Evolutionary conservation across 768 basidiomycete genomes (phyloP).

Genomic region (Lentinula boryana): DNA sequence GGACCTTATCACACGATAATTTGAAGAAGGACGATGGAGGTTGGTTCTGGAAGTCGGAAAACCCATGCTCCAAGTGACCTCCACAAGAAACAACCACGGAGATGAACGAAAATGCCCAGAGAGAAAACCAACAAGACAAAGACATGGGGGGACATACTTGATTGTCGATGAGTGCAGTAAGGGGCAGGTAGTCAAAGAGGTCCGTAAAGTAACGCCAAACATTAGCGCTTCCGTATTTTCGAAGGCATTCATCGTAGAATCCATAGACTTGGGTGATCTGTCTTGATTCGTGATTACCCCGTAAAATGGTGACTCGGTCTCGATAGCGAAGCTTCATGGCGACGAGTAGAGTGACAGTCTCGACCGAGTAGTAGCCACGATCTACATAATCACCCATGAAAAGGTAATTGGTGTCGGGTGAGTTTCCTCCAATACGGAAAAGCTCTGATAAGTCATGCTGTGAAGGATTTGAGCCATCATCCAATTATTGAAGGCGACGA

Average conservation of each 20-base stretch:
- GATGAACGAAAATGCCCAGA: neutral
- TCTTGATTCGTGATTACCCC: constrained; percentile 97
- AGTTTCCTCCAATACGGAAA: constrained; percentile 97
- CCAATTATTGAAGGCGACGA: constrained; percentile 13
- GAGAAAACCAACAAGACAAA: constrained; percentile 1
- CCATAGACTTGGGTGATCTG: constrained; percentile 99
- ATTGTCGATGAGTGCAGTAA: constrained; percentile 72
- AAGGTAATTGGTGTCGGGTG: constrained; percentile 98
- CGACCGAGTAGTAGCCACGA: constrained; percentile 98
- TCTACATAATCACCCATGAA: constrained; percentile 99
- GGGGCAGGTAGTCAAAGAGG: constrained; percentile 94
- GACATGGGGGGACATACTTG: constrained; percentile 52
- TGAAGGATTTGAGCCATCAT: constrained; percentile 10
- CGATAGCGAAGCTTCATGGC: constrained; percentile 97
- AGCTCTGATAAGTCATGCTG: constrained; percentile 99
- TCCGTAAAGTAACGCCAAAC: constrained; percentile 99
- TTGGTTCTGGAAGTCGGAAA: neutral
- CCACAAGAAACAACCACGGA: neutral
- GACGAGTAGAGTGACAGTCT: constrained; percentile 96
- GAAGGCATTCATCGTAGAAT: constrained; percentile 98
- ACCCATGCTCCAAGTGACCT: neutral
- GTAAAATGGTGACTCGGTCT: constrained; percentile 94
- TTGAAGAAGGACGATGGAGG: neutral
- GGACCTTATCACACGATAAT: neutral
- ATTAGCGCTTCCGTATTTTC: constrained; percentile 99